Evolutionary conservation across 2,329 filamentous ascomycete species (phyloP).

Genomic region (Fusarium sp.): DNA sequence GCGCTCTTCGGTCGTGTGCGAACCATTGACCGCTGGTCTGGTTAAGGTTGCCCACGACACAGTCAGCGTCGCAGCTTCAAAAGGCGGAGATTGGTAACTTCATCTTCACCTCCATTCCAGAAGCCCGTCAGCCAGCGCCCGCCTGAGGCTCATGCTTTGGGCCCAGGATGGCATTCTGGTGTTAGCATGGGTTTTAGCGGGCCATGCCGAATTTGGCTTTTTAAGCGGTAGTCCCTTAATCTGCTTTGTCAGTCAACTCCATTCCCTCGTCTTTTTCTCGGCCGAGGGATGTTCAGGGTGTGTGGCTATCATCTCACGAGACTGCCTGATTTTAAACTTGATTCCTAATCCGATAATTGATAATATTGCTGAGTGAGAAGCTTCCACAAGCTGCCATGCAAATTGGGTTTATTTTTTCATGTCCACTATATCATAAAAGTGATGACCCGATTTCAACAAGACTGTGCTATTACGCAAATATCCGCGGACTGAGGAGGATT

Average conservation of each 20-base stretch:
- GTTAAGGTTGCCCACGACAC: constrained; percentile 35
- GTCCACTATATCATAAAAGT: not conserved
- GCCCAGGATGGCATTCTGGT: constrained; percentile 10
- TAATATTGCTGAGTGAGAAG: constrained; percentile 27
- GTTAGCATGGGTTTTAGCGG: constrained; percentile 6
- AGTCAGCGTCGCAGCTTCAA: constrained; percentile 28
- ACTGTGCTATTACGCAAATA: not conserved
- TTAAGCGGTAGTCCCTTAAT: constrained; percentile 31
- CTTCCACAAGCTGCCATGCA: constrained; percentile 24
- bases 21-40: constrained; percentile 34
- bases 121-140: constrained; percentile 19
- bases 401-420: not conserved
- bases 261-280: constrained; percentile 14
- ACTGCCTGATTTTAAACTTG: constrained; percentile 20
- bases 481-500: not conserved
- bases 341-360: constrained; percentile 37
- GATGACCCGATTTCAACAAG: not conserved
- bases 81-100: constrained; percentile 31
- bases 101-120: not conserved
- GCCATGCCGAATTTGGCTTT: constrained; percentile 17
- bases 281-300: constrained; percentile 21
- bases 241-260: constrained; percentile 34
- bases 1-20: constrained; percentile 10
- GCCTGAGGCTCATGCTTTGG: not conserved
- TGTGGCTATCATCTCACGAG: constrained; percentile 18